Base-by-base conservation (phyloP, 768 basidiomycete genomes). In the Collybia nuda region DNA sequence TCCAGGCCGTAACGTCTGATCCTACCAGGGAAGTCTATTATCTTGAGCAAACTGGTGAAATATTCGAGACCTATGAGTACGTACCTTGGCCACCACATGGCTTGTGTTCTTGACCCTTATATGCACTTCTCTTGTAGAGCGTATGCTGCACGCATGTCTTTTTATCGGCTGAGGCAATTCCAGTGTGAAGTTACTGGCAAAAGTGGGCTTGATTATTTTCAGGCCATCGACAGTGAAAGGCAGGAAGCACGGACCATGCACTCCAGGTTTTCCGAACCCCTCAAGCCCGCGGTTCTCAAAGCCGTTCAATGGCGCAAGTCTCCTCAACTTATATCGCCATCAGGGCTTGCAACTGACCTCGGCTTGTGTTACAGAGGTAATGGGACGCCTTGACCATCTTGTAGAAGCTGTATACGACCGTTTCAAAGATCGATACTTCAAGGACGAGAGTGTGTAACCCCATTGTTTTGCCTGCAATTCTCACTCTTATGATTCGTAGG, bases 111-210 rank as follows among this genome's bases (percentile, higher is more conserved):
- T 43, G 40, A 53, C 60, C 60, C 47, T 59, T 49, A 50, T 50
- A 56, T 48, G 43, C 21, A 40, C 54, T 43, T 46, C 36, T 58
- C 44, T 42, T 53, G 55, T 62, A 81, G 78, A 61, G 84, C 91
- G 19, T 98, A 96, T 74, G 83, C 89, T 40, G 83, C 90, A 28
- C 88, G 96, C 61, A 90, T 96, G 82, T 88, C 90, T 53, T 98
- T 97, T 77, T 97, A 97, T 75, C 82, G 85, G 48, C 80, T 91
- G 52, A 93, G 92, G 63, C 88, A 94, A 63, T 98, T 98, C 71
- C 93, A 96, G 64, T 98, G 96, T 67, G 96, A 98, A 74, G 92
- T 95, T 62, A 93, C 92, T 28, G 93, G 95, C 69, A 96, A 93
- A 74, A 88, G 90, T 57, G 86, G 87, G 48, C 79, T 98, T 47